Evolutionary conservation across 495 filamentous ascomycete species (phyloP), one percentile per base, ranked within the genome.

Genomic region (Aspergillus leporis): DNA sequence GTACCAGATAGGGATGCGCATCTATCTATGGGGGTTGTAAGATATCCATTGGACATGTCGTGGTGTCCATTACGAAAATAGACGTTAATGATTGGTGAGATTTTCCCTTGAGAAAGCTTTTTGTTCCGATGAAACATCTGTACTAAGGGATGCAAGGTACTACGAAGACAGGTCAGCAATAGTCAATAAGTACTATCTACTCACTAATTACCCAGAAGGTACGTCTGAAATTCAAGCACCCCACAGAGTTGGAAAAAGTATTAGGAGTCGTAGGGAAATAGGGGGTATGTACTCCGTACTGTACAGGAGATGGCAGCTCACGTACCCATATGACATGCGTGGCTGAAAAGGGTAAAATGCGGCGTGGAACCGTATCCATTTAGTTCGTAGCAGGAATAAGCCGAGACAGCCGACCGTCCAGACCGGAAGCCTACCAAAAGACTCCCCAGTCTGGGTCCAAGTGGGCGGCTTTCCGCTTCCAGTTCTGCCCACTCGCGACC

Each of bases 401-500:
- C 58, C 61, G 57, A 54, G 53, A 49, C 58, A 61, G 54, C 57
- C 61, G 61, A 53, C 13, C 34, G 55, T 38, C 60, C 55, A 57
- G 60, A 52, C 30, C 31, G 50, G 49, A 51, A 31, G 19, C 41
- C 41, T 45, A 45, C 51, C 43, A 56, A 25, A 34, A 48, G 41
- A 30, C 41, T 45, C 7, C 43, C 43, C 43, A 19, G 21, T 47
- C 13, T 47, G 43, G 43, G 18, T 46, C 34, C 8, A 56, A 55
- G 58, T 54, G 55, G 46, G 56, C 38, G 56, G 53, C 56, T 36
- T 60, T 63, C 61, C 61, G 61, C 56, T 60, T 60, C 57, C 61
- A 63, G 56, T 56, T 36, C 40, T 53, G 49, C 21, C 40, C 48
- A 21, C 41, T 23, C 19, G n/a, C 55, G 38, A 40, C 50, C 50